Conservation (phyloP, 2,329 filamentous ascomycete genomes). For the Verticillium nubilum region DNA sequence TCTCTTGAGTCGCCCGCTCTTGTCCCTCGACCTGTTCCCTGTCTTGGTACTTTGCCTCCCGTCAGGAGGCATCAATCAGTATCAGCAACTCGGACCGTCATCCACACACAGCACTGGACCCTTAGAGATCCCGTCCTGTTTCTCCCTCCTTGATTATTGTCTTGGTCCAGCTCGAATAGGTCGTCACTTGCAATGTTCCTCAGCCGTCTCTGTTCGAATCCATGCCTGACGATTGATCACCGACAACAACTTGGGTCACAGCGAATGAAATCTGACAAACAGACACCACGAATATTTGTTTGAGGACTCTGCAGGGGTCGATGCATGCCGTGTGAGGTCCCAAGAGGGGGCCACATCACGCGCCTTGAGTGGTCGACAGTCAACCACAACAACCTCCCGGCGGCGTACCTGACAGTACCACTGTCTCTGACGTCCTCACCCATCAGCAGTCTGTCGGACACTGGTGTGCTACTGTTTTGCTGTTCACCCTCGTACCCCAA, state of each 20-base stretch:
- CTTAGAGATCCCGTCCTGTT: not conserved
- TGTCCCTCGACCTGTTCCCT: not conserved
- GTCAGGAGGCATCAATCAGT: not conserved
- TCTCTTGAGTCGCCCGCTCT: not conserved
- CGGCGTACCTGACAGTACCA: not conserved
- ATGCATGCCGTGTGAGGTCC: not conserved
- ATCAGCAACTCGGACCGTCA: not conserved
- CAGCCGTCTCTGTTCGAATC: not conserved
- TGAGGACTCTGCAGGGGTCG: conserved; percentile 16
- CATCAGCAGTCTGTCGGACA: not conserved
- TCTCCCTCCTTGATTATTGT: not conserved
- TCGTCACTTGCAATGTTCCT: not conserved
- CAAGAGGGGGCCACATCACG: conserved; percentile 8
- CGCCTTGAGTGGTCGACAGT: conserved; percentile 1
- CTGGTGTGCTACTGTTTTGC: too few relatives aligned
- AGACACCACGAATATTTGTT: conserved; percentile 12
- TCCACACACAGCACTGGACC: not conserved
- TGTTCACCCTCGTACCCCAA: too few relatives aligned
- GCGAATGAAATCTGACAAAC: not conserved
- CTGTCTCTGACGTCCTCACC: not conserved
- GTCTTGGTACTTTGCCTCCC: not conserved
- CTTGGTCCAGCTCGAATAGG: not conserved
- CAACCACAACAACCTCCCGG: not conserved
- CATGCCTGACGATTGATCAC: not conserved
- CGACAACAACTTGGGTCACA: not conserved